Base-by-base conservation (phyloP, 2,329 filamentous ascomycete genomes). In the Pyrenophora graminea region DNA sequence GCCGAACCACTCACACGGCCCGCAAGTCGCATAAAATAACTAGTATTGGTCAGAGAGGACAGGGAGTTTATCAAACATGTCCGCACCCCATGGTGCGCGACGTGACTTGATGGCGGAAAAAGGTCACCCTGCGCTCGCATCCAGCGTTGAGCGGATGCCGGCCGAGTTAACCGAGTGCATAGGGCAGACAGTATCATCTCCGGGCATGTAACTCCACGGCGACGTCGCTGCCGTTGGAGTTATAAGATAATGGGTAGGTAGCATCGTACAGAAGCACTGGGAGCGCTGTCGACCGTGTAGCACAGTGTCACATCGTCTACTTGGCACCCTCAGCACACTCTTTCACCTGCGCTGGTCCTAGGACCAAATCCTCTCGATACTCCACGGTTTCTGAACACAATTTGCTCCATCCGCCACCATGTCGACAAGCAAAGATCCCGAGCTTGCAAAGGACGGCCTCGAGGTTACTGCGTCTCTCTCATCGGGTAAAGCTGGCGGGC, bases 361-460 rank as follows among this genome's bases (percentile, higher is more conserved):
- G 31, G n/a, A 9, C 25, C 9, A 44, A 31, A 25, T 15, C 17
- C 42, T 10, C 12, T 38, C 27, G 31, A 30, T 9, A 27, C 10
- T 45, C 19, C 15, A 39, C 13, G 19, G 15, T 12, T 32, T 18
- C 25, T 39, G 19, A 34, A 39, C 40, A 40, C 18, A 19, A 13
- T 13, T 25, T 9, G 17, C 6, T 10, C 19, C 15, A 33, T 45
- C 25, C 15, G 17, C 41, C 54, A 57, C 9, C 7, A 73, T 73
- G 70, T 58, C 63, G 2, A 38, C 42, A 23, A 48, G 21, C 38
- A 59, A 63, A 31, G 66, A 70, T 30, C 62, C 66, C 3, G 67
- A 71, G 43, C 51, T 70, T 41, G 58, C 55, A 10, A 71, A 72
- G 37, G 54, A 66, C 23, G 61, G 54, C 42, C 58, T 73, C 21